Base-by-base conservation (phyloP, 108 stramenopile species). In the Bacterosira constricta region DNA sequence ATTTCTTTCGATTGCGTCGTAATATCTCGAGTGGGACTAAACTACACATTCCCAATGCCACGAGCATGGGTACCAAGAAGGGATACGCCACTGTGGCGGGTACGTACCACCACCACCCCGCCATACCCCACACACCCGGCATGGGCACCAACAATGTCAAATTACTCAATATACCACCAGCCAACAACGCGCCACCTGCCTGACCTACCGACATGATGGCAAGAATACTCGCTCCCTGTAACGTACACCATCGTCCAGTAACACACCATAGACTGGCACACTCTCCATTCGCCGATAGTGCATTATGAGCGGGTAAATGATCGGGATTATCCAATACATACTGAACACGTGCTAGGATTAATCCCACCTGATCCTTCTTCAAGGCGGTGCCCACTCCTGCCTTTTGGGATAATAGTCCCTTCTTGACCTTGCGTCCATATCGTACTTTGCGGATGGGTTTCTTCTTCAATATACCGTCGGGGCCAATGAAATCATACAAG, bases 1-100 rank as follows among this genome's bases (percentile, higher is more conserved):
- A 83, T 36, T 67, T 83, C 57, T 80, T 83, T 7, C 82, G 54
- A 58, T 80, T 79, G 18, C 82, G 44, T 38, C 79, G 31, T 29
- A 83, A 61, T 25, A 80, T 73, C 27, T 83, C 82, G 20, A 80
- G 39, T 11, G 82, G 82, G 6, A 83, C 70, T 12, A 83, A 63
- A 35, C 66, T 69, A 17, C 42, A 58, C 71, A 83, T 66, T 7
- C 83, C 83, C 34, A 80, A 60, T 17, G 71, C 69, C 0, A 83
- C 77, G 11, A 83, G 39, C 38, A 80, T 75, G 6, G 83, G 83
- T 1, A 83, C 77, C 1, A 83, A 44, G 31, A 83, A 71, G 2
- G 83, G 83, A 65, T 83, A 83, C 3, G 83, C 83, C 15, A 83
- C 83, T 0, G 83, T 83, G 27, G 79, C 79, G 6, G 83, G 83